Base-by-base conservation (phyloP, 169 alveolate genomes). In the Toxoplasma gondii region DNA sequence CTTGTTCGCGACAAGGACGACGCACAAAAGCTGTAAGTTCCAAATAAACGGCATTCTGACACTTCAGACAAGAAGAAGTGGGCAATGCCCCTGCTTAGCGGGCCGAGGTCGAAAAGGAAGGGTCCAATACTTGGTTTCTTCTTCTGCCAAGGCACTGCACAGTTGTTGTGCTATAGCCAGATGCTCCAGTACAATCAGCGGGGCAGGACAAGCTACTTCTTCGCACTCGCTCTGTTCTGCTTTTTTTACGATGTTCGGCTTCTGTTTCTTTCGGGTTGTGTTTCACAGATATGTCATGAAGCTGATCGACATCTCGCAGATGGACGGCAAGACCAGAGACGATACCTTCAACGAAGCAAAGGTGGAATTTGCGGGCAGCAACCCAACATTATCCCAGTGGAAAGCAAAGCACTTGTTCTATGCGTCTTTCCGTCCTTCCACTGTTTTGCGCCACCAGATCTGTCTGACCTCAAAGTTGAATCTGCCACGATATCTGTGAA, bases 291-390 rank as follows among this genome's bases (percentile, higher is more conserved):
- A 96, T 92, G 97, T 97, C 34, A 97, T 98, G 98, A 98, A 96
- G 98, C 96, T 97, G 58, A 98, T 98, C 41, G 98, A 98, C 95
- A 98, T 97, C 22, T 95, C 98, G 16, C 87, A 94, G 53, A 96
- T 97, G 98, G 97, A 97, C 90, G 92, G 88, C 34, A 94, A 97
- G 93, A 91, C 96, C 88, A 95, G 96, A 91, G 97, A 98, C 90
- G 98, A 97, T 44, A 97, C 98, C 9, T 83, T 96, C 41, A 98
- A 98, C 88, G 98, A 98, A 94, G 98, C 97, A n/a, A 97, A 96
- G 95, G 98, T 98, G 24, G 86, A 97, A 29, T 96, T 97, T 91
- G 97, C 97, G 36, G 78, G 4, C 16, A 27, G 83, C 43, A 49
- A 1, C 58, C 58, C 58, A 49, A 17, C 58, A 9, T 49, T 34